phyloP scores from a whole-genome alignment of 169 alveolate species.

The Toxoplasma gondii region DNA sequence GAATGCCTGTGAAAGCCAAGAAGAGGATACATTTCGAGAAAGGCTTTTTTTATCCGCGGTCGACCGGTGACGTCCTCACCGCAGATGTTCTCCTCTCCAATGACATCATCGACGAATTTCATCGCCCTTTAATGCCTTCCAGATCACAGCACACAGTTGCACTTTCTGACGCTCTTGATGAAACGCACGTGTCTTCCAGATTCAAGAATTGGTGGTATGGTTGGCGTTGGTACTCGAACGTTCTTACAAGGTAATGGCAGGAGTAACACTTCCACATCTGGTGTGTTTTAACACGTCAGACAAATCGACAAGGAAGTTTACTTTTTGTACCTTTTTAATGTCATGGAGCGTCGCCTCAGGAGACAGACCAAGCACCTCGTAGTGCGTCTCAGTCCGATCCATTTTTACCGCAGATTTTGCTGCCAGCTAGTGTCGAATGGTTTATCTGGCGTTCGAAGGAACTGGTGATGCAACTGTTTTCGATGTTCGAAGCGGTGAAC shows the following conservation, averaged over 20 bases:
- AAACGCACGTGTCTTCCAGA: background rate
- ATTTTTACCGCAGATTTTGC: background rate
- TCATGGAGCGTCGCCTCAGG: background rate
- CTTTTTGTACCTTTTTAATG: background rate
- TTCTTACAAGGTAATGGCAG: no score
- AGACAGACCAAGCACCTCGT: conserved; percentile 5
- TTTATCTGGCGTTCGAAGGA: background rate
- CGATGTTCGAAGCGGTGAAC: background rate
- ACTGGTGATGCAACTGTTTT: no score
- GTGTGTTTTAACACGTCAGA: no score
- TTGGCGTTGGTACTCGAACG: background rate
- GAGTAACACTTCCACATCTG: no score
- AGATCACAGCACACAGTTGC: no score
- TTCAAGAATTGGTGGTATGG: background rate
- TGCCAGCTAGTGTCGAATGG: background rate
- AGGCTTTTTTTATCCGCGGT: background rate
- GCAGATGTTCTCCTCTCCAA: no score
- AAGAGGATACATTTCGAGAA: background rate
- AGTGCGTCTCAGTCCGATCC: background rate
- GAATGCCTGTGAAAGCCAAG: conserved; percentile 14
- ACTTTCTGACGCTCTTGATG: no score
- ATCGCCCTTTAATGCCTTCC: no score
- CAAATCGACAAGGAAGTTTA: background rate
- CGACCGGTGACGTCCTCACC: background rate
- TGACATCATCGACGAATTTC: no score